phyloP scores from a whole-genome alignment of 2,329 filamentous ascomycete species.

The Neocatenulostroma microsporum region DNA sequence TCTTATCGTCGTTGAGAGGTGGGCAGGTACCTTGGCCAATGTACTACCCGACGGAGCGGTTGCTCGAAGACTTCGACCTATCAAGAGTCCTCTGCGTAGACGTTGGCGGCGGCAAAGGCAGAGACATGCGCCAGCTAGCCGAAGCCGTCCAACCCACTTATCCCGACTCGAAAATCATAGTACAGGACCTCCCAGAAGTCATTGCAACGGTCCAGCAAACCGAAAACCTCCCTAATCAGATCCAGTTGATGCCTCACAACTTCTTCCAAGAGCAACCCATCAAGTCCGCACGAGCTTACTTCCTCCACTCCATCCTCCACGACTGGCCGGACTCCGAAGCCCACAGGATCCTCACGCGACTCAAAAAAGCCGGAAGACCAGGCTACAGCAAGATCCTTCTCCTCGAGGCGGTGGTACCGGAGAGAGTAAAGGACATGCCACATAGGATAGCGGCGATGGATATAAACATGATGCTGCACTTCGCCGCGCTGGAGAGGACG shows the following conservation, averaged over 20 bases:
- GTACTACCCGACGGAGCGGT: slow-evolving; percentile 5
- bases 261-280: slow-evolving; percentile 12
- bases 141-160: slow-evolving; percentile 1
- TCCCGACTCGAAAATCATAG: slow-evolving; percentile 8
- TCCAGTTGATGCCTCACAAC: slow-evolving; percentile 8
- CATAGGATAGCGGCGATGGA: slow-evolving; percentile 25
- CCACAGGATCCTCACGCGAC: slow-evolving; percentile 11
- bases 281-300: slow-evolving; percentile 15
- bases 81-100: slow-evolving; percentile 16
- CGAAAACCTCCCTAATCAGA: neutral
- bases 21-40: neutral
- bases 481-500: slow-evolving; percentile 33
- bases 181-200: slow-evolving; percentile 19
- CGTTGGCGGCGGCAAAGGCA: slow-evolving; percentile 18
- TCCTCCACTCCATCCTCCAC: slow-evolving; percentile 18
- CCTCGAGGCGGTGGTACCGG: slow-evolving; percentile 19
- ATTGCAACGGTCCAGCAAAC: slow-evolving; percentile 12
- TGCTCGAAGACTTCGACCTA: slow-evolving; percentile 10
- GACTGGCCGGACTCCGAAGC: slow-evolving; percentile 19
- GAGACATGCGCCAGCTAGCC: slow-evolving; percentile 10
- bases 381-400: slow-evolving; percentile 20
- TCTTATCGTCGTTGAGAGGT: neutral
- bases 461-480: slow-evolving; percentile 35
- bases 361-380: slow-evolving; percentile 16
- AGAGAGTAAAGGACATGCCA: slow-evolving; percentile 10